phyloP scores from a whole-genome alignment of 805 yeast species.

The Candida gorgasii region DNA sequence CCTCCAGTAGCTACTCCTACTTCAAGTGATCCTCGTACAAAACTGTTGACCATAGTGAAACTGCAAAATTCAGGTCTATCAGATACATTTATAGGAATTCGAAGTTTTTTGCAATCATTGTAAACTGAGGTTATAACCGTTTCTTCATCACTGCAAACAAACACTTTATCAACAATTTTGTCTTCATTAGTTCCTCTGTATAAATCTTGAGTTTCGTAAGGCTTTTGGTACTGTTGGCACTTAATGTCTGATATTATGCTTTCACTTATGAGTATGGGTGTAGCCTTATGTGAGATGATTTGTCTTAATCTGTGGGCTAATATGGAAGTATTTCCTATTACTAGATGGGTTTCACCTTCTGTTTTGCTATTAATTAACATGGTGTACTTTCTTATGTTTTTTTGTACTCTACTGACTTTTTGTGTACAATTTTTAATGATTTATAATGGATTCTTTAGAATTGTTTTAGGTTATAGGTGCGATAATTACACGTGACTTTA shows the following conservation, averaged over 20 bases:
- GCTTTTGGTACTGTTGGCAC: slow-evolving; percentile 11
- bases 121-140: slow-evolving; percentile 32
- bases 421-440: no score
- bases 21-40: slow-evolving; percentile 71
- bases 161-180: slow-evolving; percentile 71
- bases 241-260: slow-evolving; percentile 1
- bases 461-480: no score
- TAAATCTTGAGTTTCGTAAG: slow-evolving; percentile 47
- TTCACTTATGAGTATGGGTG: slow-evolving; percentile 48
- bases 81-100: slow-evolving; percentile 83
- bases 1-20: slow-evolving; percentile 84
- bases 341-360: slow-evolving; percentile 50
- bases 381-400: slow-evolving; percentile 9
- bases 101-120: slow-evolving; percentile 51
- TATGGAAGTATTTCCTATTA: slow-evolving; percentile 54
- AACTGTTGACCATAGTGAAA: slow-evolving; percentile 74
- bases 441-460: no score
- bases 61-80: slow-evolving; percentile 73
- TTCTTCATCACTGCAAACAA: slow-evolving; percentile 44
- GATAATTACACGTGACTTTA: slow-evolving; percentile 7
- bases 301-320: slow-evolving; percentile 49
- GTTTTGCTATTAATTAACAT: slow-evolving; percentile 34
- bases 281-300: slow-evolving; percentile 56
- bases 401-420: no score
- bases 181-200: slow-evolving; percentile 61